Percentiles rank a stretch among this genome's conserved stretches.
These are phyloP conservation scores for Mortierella sp. DNA, from an alignment of 371 early-diverging fungal genomes.

Conservation along the genomic window DNA sequence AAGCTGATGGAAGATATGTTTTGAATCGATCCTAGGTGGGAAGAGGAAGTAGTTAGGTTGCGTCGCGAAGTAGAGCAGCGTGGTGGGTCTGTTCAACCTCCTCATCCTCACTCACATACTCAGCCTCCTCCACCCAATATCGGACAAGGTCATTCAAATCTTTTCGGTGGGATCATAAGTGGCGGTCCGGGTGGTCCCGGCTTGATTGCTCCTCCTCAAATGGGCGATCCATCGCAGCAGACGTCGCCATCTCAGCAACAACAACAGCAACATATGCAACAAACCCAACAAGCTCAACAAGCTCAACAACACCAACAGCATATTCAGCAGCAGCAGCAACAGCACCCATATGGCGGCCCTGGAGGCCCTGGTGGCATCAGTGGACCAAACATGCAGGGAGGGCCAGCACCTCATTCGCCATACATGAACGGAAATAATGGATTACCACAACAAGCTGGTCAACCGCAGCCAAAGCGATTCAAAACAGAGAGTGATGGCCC, in stretches of 20 bases:
- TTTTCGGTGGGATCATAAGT: slow-evolving; percentile 60
- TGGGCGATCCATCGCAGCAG: slow-evolving; percentile 57
- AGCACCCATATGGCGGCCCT: slow-evolving; percentile 52
- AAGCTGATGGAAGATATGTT: no score
- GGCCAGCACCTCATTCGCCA: slow-evolving; percentile 47
- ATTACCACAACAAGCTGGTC: slow-evolving; percentile 44
- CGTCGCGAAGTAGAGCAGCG: slow-evolving; percentile 75
- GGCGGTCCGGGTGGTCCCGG: slow-evolving; percentile 57
- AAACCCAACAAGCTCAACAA: no score
- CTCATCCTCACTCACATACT: slow-evolving; percentile 54
- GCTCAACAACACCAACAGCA: slow-evolving; percentile 53
- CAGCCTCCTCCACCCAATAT: slow-evolving; percentile 63
- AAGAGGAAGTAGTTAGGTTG: slow-evolving; percentile 81
- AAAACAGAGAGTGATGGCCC: slow-evolving; percentile 49
- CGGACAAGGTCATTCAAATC: slow-evolving; percentile 60
- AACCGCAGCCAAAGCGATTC: slow-evolving; percentile 55
- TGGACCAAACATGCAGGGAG: slow-evolving; percentile 38
- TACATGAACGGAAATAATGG: slow-evolving; percentile 54
- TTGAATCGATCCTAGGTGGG: slow-evolving; percentile 30
- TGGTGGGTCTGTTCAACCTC: slow-evolving; percentile 55
- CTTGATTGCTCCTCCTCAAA: slow-evolving; percentile 60
- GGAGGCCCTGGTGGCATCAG: slow-evolving; percentile 32
- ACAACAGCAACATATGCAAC: slow-evolving; percentile 50
- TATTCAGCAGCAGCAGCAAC: slow-evolving; percentile 41
- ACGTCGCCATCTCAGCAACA: slow-evolving; percentile 47